Evolutionary conservation across 192 early-diverging fungal genomes (phyloP).

Genomic region (Backusella tuberculispora): DNA sequence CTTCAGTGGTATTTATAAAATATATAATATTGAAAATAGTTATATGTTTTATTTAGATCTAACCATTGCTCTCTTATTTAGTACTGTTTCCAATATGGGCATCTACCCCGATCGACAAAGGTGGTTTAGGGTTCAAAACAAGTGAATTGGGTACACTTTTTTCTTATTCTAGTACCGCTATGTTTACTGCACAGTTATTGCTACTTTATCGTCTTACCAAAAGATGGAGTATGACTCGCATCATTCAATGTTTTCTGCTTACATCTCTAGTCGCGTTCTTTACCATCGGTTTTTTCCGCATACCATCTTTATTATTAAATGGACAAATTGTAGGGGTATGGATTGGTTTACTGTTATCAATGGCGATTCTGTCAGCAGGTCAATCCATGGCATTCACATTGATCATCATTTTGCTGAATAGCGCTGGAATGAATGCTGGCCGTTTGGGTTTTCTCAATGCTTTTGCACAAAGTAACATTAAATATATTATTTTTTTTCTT

Average conservation of each 20-base stretch:
- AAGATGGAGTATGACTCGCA: constrained; percentile 46
- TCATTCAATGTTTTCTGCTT: constrained; percentile 43
- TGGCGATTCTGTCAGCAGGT: constrained; percentile 30
- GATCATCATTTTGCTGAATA: constrained; percentile 51
- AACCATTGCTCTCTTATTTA: background rate
- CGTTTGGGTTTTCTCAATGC: constrained; percentile 62
- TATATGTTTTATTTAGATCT: background rate
- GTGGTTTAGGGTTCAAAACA: constrained; percentile 57
- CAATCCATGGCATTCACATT: constrained; percentile 44
- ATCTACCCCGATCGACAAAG: constrained; percentile 32
- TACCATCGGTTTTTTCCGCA: constrained; percentile 14
- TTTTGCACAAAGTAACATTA: constrained; percentile 47
- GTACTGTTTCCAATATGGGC: constrained; percentile 37
- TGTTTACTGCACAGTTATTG: constrained; percentile 53
- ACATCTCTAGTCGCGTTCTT: constrained; percentile 18
- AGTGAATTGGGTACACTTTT: constrained; percentile 53
- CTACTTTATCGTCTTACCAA: constrained; percentile 47
- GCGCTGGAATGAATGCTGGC: constrained; percentile 43
- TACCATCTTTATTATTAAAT: background rate
- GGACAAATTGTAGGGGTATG: constrained; percentile 32
- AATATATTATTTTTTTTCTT: too few relatives aligned
- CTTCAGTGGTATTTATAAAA: constrained; percentile 27
- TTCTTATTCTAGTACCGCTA: constrained; percentile 44
- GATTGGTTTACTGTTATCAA: constrained; percentile 25
- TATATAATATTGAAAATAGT: background rate